A percentile compares a stretch with the other conserved stretches of the same genome.
Evolutionary conservation across 176 grass and related monocot species (phyloP).

Genomic region (Leersia perrieri): DNA sequence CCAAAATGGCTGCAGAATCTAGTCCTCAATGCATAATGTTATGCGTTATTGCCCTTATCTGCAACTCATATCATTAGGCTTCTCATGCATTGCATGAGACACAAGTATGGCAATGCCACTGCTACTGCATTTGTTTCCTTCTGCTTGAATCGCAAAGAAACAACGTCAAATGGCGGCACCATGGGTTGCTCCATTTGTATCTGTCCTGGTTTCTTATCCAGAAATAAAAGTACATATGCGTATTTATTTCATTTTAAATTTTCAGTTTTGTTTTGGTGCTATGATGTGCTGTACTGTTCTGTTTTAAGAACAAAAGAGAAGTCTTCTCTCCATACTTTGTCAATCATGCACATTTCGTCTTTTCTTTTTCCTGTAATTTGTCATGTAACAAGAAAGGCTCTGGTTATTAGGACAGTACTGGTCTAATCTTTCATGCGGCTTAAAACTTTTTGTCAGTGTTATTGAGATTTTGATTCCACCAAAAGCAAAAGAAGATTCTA

Average conservation of each 20-base stretch:
- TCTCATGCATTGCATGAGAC: not conserved
- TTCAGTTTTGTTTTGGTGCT: not conserved
- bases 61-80: not conserved
- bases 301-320: constrained; percentile 12
- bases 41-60: constrained; percentile 1
- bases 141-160: not conserved
- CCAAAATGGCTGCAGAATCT: constrained; percentile 12
- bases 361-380: not conserved
- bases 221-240: not conserved
- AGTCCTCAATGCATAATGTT: not conserved
- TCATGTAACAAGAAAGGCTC: not conserved
- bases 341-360: not conserved
- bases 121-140: not conserved
- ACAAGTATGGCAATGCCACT: not conserved
- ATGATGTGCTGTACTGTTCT: constrained; percentile 7
- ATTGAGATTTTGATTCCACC: constrained; percentile 14
- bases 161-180: constrained; percentile 2
- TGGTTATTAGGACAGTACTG: not conserved
- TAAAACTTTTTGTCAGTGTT: not conserved
- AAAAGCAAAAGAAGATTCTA: not conserved
- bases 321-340: not conserved
- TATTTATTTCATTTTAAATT: not conserved
- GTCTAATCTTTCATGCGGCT: not conserved
- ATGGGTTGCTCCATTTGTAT: not conserved
- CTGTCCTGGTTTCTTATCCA: not conserved